Percentiles rank a stretch among this genome's conserved stretches.
These are phyloP conservation scores for Trichoderma sp. DNA, from an alignment of 2,329 filamentous ascomycete genomes.

Conservation along the genomic window DNA sequence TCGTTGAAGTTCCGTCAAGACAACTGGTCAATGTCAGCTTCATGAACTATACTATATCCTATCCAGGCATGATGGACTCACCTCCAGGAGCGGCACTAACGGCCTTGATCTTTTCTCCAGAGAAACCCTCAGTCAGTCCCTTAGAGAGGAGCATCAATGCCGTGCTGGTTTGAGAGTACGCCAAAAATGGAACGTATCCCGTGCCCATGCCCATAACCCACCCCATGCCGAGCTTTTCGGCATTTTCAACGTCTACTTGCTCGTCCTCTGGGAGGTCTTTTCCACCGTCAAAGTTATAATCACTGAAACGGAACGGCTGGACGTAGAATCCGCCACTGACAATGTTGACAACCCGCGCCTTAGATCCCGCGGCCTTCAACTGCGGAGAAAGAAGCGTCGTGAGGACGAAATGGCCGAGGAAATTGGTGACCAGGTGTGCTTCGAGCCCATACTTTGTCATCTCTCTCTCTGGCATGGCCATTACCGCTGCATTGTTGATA, in stretches of 20 bases:
- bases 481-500: conserved; percentile 9
- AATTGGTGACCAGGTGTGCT: conserved; percentile 8
- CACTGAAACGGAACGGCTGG: conserved; percentile 11
- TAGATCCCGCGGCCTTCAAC: background rate
- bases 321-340: conserved; percentile 7
- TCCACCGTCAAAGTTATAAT: conserved; percentile 10
- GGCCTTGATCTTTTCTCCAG: background rate
- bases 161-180: conserved; percentile 11
- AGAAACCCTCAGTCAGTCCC: background rate
- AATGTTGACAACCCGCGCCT: conserved; percentile 9
- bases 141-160: conserved; percentile 11
- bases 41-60: too few species aligned
- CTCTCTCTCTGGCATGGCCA: conserved; percentile 3
- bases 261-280: conserved; percentile 7
- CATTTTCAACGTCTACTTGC: background rate
- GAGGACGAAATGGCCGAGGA: conserved; percentile 6
- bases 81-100: conserved; percentile 8
- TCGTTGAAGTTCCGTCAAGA: conserved; percentile 16
- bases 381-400: background rate
- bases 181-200: conserved; percentile 9
- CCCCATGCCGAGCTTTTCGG: conserved; percentile 5
- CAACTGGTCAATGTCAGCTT: background rate
- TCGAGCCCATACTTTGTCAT: background rate
- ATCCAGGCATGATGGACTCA: background rate
- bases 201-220: background rate